Evolutionary conservation across 352 stramenopile species (phyloP).

Genomic region (Globisporangium yorkense): DNA sequence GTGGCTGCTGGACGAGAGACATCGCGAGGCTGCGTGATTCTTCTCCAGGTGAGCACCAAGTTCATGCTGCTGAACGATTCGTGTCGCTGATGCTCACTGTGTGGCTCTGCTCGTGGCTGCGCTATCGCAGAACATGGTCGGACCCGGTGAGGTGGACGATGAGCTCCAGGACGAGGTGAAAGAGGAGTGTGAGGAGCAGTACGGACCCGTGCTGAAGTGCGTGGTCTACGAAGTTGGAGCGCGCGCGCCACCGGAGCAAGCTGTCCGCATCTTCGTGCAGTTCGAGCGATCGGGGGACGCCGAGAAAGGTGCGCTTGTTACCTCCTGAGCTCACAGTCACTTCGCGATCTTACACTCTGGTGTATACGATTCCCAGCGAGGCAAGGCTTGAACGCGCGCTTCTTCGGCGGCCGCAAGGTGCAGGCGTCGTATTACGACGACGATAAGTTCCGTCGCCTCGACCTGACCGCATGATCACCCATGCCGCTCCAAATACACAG

Average conservation of each 20-base stretch:
- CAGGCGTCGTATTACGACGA: conserved; percentile 82
- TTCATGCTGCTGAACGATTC: neutral
- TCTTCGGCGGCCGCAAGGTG: conserved; percentile 87
- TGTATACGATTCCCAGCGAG: conserved; percentile 34
- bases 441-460: conserved; percentile 52
- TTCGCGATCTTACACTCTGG: neutral
- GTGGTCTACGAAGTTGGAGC: conserved; percentile 64
- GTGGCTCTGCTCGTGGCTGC: neutral
- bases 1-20: neutral
- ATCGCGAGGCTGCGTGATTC: conserved; percentile 16
- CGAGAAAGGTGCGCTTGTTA: conserved; percentile 50
- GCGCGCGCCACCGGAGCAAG: conserved; percentile 50
- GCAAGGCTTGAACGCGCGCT: conserved; percentile 77
- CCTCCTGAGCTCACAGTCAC: neutral
- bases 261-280: conserved; percentile 87
- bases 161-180: conserved; percentile 86
- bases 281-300: conserved; percentile 66
- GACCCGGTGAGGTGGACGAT: conserved; percentile 84
- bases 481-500: neutral
- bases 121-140: conserved; percentile 87
- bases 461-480: conserved; percentile 35
- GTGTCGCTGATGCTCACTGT: neutral
- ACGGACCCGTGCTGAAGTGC: conserved; percentile 74
- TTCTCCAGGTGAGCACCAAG: conserved; percentile 24
- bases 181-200: conserved; percentile 80